A percentile compares a stretch with the other conserved stretches of the same genome.
Conservation (phyloP, 2,329 filamentous ascomycete species). For the Shiraia bambusicola region DNA sequence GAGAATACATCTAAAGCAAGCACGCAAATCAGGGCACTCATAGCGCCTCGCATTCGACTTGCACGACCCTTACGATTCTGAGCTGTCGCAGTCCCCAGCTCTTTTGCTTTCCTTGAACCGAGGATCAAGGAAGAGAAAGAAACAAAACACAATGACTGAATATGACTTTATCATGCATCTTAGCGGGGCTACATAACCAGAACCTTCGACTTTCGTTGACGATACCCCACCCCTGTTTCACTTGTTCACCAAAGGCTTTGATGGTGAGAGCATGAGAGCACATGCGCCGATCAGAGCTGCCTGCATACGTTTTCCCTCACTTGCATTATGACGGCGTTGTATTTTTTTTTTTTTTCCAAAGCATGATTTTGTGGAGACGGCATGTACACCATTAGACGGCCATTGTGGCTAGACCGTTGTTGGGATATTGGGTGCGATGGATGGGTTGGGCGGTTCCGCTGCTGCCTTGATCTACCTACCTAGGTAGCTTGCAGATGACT, state of each 20-base stretch:
- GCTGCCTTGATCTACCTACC: slow-evolving; percentile 20
- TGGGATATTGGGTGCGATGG: slow-evolving; percentile 23
- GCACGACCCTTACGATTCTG: background rate
- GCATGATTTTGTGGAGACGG: slow-evolving; percentile 13
- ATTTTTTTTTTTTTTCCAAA: no score
- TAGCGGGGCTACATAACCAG: slow-evolving; percentile 12
- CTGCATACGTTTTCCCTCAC: slow-evolving; percentile 8
- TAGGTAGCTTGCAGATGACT: slow-evolving; percentile 22
- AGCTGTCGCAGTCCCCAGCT: background rate
- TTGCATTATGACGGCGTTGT: slow-evolving; percentile 27
- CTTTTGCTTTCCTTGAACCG: background rate
- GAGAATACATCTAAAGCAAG: slow-evolving; percentile 43
- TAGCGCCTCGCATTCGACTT: slow-evolving; percentile 1
- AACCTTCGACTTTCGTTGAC: slow-evolving; percentile 29
- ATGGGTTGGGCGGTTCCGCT: slow-evolving; percentile 21
- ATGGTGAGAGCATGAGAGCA: background rate
- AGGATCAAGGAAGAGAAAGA: background rate
- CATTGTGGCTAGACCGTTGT: slow-evolving; percentile 12
- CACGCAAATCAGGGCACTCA: slow-evolving; percentile 26
- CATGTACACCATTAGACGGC: slow-evolving; percentile 11
- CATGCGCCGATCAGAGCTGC: slow-evolving; percentile 12
- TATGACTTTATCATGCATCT: slow-evolving; percentile 10
- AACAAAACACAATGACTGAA: background rate
- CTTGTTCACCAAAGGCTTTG: background rate
- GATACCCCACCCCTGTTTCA: slow-evolving; percentile 24